Evolutionary conservation across 2,329 filamentous ascomycete species (phyloP).

Genomic region (Diaporthe eres): DNA sequence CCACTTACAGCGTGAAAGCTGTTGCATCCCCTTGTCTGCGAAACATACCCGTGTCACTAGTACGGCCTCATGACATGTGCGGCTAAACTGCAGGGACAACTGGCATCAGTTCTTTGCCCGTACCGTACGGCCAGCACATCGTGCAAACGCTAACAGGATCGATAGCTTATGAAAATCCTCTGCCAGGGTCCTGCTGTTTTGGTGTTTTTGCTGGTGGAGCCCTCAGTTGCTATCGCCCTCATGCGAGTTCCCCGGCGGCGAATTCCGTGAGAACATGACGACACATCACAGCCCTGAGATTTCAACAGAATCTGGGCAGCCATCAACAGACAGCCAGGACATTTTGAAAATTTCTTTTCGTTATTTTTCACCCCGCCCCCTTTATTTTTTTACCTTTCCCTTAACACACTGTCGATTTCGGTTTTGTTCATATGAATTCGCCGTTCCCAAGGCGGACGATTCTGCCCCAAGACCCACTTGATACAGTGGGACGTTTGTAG

Average conservation of each 20-base stretch:
- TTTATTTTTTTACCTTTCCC: no score
- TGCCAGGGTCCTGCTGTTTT: neutral
- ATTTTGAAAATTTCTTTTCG: neutral
- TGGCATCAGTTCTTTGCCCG: neutral
- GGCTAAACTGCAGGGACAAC: neutral
- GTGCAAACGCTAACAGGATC: neutral
- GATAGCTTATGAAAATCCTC: neutral
- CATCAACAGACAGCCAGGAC: neutral
- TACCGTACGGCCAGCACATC: neutral
- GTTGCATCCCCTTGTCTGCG: neutral
- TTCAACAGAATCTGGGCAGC: neutral
- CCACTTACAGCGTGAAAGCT: neutral
- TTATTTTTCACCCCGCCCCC: neutral
- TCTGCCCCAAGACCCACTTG: constrained; percentile 6
- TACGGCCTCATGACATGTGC: neutral
- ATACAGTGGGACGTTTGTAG: neutral
- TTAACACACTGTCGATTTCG: neutral
- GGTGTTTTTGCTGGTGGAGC: neutral
- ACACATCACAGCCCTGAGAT: neutral
- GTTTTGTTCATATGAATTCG: neutral
- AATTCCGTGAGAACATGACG: neutral
- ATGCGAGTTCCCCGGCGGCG: neutral
- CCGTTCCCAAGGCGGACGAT: neutral
- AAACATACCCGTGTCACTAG: neutral
- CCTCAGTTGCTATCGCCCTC: neutral